Evolutionary conservation across 2,329 filamentous ascomycete species (phyloP).

Genomic region (Decorospora gaudefroyi): DNA sequence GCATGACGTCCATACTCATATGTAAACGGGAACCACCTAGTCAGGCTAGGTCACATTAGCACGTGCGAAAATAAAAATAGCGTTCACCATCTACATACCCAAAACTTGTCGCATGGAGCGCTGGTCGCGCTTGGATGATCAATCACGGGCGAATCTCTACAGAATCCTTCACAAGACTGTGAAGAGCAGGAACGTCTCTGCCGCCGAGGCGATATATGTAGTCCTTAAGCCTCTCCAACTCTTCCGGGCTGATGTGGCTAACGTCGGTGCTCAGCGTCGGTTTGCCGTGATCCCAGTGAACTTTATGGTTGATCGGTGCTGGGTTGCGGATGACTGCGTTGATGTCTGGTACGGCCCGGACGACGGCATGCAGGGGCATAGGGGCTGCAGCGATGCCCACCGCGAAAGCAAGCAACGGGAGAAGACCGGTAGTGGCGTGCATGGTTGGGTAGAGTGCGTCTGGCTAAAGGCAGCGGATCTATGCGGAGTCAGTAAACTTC

Average conservation of each 20-base stretch:
- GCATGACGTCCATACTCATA: neutral
- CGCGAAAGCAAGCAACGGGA: constrained; percentile 16
- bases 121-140: too few relatives aligned
- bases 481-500: neutral
- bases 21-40: neutral
- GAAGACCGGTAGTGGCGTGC: constrained; percentile 9
- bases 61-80: too few relatives aligned
- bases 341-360: constrained; percentile 17
- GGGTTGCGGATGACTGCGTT: constrained; percentile 24
- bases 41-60: neutral
- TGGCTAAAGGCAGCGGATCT: neutral
- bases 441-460: constrained; percentile 7
- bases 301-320: constrained; percentile 21
- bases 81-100: too few relatives aligned
- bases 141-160: constrained; percentile 2
- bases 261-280: constrained; percentile 2
- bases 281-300: constrained; percentile 10
- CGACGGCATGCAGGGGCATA: constrained; percentile 4
- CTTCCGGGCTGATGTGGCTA: constrained; percentile 3
- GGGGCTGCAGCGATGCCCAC: constrained; percentile 14
- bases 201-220: constrained; percentile 1
- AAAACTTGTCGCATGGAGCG: too few relatives aligned
- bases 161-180: neutral
- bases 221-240: constrained; percentile 5
- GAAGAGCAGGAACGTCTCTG: neutral